Conservation (phyloP, 2,329 filamentous ascomycete genomes). For the Penicillium sp. region DNA sequence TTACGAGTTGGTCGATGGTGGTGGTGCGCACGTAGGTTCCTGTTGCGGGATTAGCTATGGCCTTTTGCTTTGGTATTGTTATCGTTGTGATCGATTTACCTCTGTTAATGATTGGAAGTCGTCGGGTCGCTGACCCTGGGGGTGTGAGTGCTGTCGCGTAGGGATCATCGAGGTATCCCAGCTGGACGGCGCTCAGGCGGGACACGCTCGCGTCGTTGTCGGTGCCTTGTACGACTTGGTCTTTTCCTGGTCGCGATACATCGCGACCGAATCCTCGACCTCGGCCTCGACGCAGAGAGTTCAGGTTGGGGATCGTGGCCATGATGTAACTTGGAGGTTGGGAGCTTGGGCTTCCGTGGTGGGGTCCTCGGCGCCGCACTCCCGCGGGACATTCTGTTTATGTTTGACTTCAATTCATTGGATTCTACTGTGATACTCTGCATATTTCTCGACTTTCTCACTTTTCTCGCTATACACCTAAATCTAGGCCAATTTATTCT, state of each 20-base stretch:
- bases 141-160: conserved; percentile 73
- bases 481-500: conserved; percentile 36
- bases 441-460: no score
- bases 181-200: conserved; percentile 79
- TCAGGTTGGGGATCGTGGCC: conserved; percentile 80
- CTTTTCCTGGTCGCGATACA: conserved; percentile 49
- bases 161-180: conserved; percentile 81
- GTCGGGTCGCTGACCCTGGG: conserved; percentile 52
- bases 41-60: conserved; percentile 36
- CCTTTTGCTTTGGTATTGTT: conserved; percentile 9
- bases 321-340: conserved; percentile 47
- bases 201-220: conserved; percentile 90
- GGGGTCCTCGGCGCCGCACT: conserved; percentile 5
- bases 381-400: no score
- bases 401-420: no score
- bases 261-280: conserved; percentile 46
- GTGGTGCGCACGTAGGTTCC: conserved; percentile 91
- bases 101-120: conserved; percentile 91
- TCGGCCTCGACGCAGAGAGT: conserved; percentile 57
- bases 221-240: conserved; percentile 80
- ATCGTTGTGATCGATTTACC: conserved; percentile 51
- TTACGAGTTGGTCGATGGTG: conserved; percentile 76
- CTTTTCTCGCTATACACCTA: background rate
- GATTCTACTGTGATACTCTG: no score
- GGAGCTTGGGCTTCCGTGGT: conserved; percentile 18